Conservation (phyloP, 192 early-diverging fungal genomes). For the Chytriomyces hyalinus region DNA sequence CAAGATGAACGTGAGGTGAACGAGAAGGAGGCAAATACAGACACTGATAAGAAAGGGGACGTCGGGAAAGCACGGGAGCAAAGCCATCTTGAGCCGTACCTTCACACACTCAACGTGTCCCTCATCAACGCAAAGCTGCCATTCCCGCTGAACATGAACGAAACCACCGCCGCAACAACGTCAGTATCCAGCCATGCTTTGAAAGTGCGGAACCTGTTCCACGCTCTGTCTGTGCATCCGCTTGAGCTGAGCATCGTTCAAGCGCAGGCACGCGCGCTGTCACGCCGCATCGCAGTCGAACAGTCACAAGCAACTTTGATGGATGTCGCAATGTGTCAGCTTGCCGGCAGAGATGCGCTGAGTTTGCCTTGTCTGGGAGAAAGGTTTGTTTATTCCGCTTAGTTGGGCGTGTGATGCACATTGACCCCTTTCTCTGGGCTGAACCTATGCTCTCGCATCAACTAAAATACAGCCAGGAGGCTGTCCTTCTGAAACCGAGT, state of each 20-base stretch:
- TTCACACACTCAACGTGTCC: slow-evolving; percentile 10
- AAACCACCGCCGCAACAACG: neutral
- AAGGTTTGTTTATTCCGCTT: neutral
- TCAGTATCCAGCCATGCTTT: neutral
- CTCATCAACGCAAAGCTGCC: slow-evolving; percentile 7
- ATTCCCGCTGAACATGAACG: neutral
- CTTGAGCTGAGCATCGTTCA: neutral
- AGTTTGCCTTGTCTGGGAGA: neutral
- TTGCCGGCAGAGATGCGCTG: neutral
- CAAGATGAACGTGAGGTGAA: no score
- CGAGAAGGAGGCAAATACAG: neutral
- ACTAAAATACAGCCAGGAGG: no score
- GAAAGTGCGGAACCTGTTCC: neutral
- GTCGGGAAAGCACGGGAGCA: neutral
- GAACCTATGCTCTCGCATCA: neutral
- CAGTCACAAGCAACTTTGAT: neutral
- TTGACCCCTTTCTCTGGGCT: neutral
- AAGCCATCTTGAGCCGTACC: neutral
- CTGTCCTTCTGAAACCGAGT: no score
- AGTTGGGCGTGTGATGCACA: neutral
- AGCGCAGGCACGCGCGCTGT: neutral
- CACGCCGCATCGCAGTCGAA: neutral
- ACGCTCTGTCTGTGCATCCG: neutral
- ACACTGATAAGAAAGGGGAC: neutral
- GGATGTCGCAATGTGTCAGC: neutral